These are phyloP conservation scores for Vigna trinervia DNA, from an alignment of 306 rosid species.

Conservation along the genomic window DNA sequence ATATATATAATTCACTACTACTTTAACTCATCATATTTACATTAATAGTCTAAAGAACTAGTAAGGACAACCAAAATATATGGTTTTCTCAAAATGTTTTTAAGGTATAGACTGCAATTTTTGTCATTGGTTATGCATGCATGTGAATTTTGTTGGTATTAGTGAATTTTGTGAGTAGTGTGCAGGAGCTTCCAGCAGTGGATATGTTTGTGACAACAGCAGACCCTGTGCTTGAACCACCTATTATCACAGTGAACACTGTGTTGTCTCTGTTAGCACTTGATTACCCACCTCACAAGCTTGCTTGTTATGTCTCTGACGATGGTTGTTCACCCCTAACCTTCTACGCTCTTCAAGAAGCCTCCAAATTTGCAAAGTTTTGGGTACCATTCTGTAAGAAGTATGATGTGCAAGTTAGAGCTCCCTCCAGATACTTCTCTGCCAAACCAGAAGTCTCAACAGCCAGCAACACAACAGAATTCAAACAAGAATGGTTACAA, in stretches of 20 bases:
- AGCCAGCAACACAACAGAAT: slow-evolving; percentile 6
- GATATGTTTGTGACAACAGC: slow-evolving; percentile 79
- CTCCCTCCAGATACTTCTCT: slow-evolving; percentile 64
- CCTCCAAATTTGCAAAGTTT: slow-evolving; percentile 61
- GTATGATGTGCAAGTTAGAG: slow-evolving; percentile 55
- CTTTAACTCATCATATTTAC: too few species aligned
- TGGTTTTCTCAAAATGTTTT: not conserved
- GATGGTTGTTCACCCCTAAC: slow-evolving; percentile 68
- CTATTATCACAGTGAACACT: slow-evolving; percentile 68
- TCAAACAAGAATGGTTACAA: slow-evolving; percentile 50
- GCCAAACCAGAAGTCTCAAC: not conserved
- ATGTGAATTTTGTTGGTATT: not conserved
- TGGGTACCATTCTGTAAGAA: slow-evolving; percentile 79
- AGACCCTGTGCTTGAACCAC: slow-evolving; percentile 62
- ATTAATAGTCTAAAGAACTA: too few species aligned
- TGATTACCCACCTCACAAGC: slow-evolving; percentile 68
- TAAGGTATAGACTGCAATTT: not conserved
- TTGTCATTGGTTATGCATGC: not conserved
- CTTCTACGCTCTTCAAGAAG: slow-evolving; percentile 63
- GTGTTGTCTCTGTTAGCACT: slow-evolving; percentile 70
- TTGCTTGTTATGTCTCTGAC: slow-evolving; percentile 80
- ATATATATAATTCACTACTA: too few species aligned
- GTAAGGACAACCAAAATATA: not conserved
- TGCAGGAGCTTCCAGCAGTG: slow-evolving; percentile 59
- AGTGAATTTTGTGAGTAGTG: slow-evolving; percentile 31